Evolutionary conservation across 148 eudicot species (phyloP).

Genomic region (Fagopyrum tataricum): DNA sequence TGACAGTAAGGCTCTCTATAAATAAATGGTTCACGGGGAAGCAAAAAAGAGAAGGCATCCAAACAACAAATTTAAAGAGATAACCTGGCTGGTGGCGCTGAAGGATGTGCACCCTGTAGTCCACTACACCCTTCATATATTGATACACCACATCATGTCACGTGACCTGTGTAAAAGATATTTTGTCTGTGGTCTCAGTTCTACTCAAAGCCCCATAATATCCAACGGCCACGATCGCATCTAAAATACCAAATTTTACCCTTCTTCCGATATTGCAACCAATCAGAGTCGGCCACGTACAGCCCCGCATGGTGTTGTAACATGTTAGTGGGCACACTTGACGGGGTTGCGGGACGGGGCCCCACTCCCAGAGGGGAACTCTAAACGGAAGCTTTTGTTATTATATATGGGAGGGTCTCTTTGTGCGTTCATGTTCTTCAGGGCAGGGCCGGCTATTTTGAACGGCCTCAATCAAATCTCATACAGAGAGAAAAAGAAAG

Average conservation of each 20-base stretch:
- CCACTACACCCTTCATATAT: no score
- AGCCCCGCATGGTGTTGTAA: neutral
- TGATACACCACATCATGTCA: no score
- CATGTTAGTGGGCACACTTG: conserved; percentile 4
- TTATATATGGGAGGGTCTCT: neutral
- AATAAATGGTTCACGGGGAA: no score
- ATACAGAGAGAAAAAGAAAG: neutral
- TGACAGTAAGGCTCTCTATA: no score
- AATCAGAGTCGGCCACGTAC: neutral
- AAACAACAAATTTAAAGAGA: no score
- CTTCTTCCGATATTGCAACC: neutral
- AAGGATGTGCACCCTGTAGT: no score
- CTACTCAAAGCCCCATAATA: neutral
- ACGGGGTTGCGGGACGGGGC: neutral
- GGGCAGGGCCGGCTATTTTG: conserved; percentile 10
- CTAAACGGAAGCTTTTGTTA: neutral
- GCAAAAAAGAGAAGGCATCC: no score
- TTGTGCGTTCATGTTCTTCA: neutral
- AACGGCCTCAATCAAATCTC: neutral
- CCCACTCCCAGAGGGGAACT: neutral
- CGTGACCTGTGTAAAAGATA: no score
- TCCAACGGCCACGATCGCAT: neutral
- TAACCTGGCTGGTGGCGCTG: no score
- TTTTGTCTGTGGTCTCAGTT: no score
- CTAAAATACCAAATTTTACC: neutral